Evolutionary conservation across 78 protist species (phyloP), one percentile per base, ranked within the genome.

Genomic region (Polysphondylium violaceum): DNA sequence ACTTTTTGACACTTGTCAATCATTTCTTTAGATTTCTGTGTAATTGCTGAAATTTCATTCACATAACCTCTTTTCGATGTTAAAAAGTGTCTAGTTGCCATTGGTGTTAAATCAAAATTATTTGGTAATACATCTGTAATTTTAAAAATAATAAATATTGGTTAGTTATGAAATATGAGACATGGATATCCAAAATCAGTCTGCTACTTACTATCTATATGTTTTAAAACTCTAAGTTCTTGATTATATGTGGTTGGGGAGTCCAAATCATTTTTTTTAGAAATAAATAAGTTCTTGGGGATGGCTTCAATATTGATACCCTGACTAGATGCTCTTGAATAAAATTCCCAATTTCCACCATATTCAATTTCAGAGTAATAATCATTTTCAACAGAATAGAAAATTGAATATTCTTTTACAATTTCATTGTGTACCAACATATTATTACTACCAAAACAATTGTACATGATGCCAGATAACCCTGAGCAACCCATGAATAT

Each of bases 281-380:
- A 68, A 21, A 59, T 68, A 23, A 83, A 83, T 58, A 83, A 31
- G 25, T 19, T 16, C 5, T 55, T 58, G 23, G 79, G 79, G 12
- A 83, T 69, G 1, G 91, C 33, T 59, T 83, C 79, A 11, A 83
- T 44, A 4, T 14, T 21, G 72, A 36, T 58, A 9, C 91, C 91
- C 12, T 59, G 35, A 58, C 59, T 83, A 1, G 91, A 69, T 3
- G 91, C 79, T 14, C 58, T 40, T 1, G 79, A 12, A 29, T 83
- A 83, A 7, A 83, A 40, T 27, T 83, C 91, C 91, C 91, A 83
- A 36, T 69, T 14, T 1, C 91, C 91, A 44, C 91, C 76, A 58
- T 83, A 40, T 25, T 83, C 79, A 58, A 83, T 35, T 56, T 83
- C 91, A 17, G 25, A 43, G 51, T 50, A 23, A 29, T 69, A 61